These are phyloP conservation scores for Podosphaera xanthii DNA, from an alignment of 2,329 filamentous ascomycete genomes.

Conservation along the genomic window DNA sequence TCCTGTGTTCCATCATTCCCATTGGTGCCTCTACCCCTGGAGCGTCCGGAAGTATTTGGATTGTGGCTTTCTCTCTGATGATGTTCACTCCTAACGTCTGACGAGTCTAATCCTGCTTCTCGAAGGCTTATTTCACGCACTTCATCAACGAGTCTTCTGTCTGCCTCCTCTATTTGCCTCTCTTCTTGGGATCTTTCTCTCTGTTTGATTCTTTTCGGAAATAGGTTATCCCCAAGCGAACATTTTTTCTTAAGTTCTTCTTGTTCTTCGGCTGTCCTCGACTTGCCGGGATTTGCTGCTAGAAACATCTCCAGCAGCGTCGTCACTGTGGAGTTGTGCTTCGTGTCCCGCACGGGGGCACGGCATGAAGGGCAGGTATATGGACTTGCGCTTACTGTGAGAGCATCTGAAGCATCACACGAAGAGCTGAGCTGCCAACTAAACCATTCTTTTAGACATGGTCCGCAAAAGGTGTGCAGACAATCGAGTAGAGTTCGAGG, in stretches of 20 bases:
- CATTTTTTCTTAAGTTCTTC: constrained; percentile 55
- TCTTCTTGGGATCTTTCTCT: constrained; percentile 29
- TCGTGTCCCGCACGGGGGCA: constrained; percentile 62
- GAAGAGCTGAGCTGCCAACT: constrained; percentile 33
- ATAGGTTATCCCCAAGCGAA: constrained; percentile 56
- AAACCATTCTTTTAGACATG: constrained; percentile 94
- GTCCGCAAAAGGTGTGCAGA: constrained; percentile 86
- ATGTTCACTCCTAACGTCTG: constrained; percentile 11
- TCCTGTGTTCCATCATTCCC: constrained; percentile 11
- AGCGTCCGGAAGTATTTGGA: constrained; percentile 6
- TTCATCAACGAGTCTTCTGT: constrained; percentile 14
- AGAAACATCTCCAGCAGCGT: constrained; percentile 80
- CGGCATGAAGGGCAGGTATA: constrained; percentile 91
- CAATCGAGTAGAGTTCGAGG: constrained; percentile 82
- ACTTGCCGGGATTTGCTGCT: constrained; percentile 53
- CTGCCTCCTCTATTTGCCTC: constrained; percentile 24
- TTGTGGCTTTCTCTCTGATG: constrained; percentile 11
- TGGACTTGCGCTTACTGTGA: constrained; percentile 15
- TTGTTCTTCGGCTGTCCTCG: constrained; percentile 47
- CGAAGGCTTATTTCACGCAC: constrained; percentile 24
- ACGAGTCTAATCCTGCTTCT: constrained; percentile 30
- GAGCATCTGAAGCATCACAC: constrained; percentile 10
- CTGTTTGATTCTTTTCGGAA: constrained; percentile 33
- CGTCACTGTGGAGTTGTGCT: constrained; percentile 74
- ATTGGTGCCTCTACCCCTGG: constrained; percentile 17